Evolutionary conservation across 202 grass and related monocot genomes (phyloP), one percentile per base, ranked within the genome.

Genomic region (Musa balbisiana): DNA sequence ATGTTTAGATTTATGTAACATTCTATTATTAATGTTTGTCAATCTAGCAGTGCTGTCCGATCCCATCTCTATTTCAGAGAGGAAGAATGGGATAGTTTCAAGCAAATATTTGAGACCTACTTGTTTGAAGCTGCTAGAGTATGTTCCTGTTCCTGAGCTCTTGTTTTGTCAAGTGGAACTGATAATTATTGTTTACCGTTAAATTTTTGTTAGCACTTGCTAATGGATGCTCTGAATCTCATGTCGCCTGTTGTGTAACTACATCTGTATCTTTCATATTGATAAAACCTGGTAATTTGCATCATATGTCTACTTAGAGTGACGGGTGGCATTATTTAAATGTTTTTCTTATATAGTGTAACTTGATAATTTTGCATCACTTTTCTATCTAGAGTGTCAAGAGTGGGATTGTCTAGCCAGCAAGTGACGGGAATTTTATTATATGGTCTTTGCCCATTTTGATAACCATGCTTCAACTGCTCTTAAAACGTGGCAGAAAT

Each of bases 71-170:
- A 87, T 78, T 92, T 97, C 84, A 88, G 83, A 86, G 88, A 91
- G 85, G 90, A 91, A 83, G 90, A 97, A 29, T 79, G 82, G 87
- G 93, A 91, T 67, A 88, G 84, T 81, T 97, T 97, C 82, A 97
- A 84, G 80, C 82, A 91, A 80, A 92, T 83, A 74, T 50, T 83
- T 52, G 93, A 97, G 54, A 91, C 76, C 75, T 92, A 89, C 69
- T 76, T 97, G 73, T 89, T 87, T 43, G 90, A 89, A 50, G 87
- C 93, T 81, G 87, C 87, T 53, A 89, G 64, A 90, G 93, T 97
- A 91, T 90, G 78, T 27, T 64, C 63, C 19, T 27, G 20, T 54
- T 60, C 19, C 25, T n/a, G 1, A 16, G 16, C 49, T 14, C 8
- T 11, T 68, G 49, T 14, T 14, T 69, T 49, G 17, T 69, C 15